Base-by-base conservation (phyloP, 202 grass and related monocot species). In the Setaria italica region DNA sequence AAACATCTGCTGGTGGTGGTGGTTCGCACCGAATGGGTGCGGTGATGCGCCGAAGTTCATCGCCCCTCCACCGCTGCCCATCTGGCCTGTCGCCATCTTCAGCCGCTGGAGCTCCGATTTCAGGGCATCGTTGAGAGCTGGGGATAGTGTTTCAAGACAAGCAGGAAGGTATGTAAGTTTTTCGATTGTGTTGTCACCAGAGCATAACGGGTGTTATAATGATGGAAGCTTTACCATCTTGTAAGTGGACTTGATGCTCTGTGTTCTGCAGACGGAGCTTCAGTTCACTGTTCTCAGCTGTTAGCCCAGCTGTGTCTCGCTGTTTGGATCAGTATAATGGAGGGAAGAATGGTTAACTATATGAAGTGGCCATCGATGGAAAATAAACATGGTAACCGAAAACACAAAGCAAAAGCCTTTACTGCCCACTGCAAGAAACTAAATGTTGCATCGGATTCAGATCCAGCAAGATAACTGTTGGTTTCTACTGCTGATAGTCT, bases 21-120 rank as follows among this genome's bases (percentile, higher is more conserved):
- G 90, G 3, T 80, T 83, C 25, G 16, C 78, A 7, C 70, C 78
- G 15, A 84, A 85, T 6, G 90, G 81, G 68, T 81, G 88, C 5
- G 80, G 74, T 39, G 62, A 62, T 2, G 73, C 85, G 7, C 74
- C 70, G 16, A 93, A 93, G 55, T 29, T 87, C 85, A 90, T 82
- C 84, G 82, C 65, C 63, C 62, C 80, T 75, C 82, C 76, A 1
- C 47, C 45, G 11, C 19, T 70, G 13, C 58, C 75, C 29, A 77
- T 78, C 76, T 92, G 86, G 30, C 86, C 83, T 0, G 86, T 91
- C 8, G 55, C 88, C 20, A 90, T 70, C 84, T 89, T 92, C 39
- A 95, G 90, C n/a, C 74, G 77, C 43, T 93, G 86, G 1, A 95
- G 80, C 80, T 95, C 93, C 4, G 82, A 88, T 87, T 80, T 89